phyloP scores from a whole-genome alignment of 192 early-diverging fungal species.

The Pilobolus umbonatus region DNA sequence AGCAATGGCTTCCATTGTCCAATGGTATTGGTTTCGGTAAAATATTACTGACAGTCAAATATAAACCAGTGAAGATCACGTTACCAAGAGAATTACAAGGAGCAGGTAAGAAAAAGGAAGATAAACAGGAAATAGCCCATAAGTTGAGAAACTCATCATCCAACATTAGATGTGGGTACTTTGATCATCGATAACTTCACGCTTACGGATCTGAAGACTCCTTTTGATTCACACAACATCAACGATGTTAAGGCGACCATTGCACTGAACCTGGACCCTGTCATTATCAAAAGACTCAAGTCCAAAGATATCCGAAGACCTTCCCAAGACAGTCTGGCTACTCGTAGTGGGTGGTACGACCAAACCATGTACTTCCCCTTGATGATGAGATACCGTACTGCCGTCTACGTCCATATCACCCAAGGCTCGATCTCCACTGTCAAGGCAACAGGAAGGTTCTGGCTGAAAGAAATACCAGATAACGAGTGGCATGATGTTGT shows the following conservation, averaged over 20 bases:
- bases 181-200: slow-evolving; percentile 17
- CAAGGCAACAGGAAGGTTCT: slow-evolving; percentile 17
- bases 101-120: slow-evolving; percentile 11
- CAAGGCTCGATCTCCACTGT: slow-evolving; percentile 2
- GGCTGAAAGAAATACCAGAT: slow-evolving; percentile 14
- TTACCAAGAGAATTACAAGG: slow-evolving; percentile 16
- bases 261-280: slow-evolving; percentile 20
- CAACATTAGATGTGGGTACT: slow-evolving; percentile 19
- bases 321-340: neutral
- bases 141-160: neutral
- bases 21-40: slow-evolving; percentile 31
- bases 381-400: slow-evolving; percentile 27
- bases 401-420: slow-evolving; percentile 16
- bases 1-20: slow-evolving; percentile 19
- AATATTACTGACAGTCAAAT: slow-evolving; percentile 13
- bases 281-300: slow-evolving; percentile 13
- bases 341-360: slow-evolving; percentile 9
- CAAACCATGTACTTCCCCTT: slow-evolving; percentile 21
- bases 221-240: neutral
- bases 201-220: slow-evolving; percentile 9
- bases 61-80: slow-evolving; percentile 26
- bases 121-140: neutral
- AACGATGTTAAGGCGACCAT: slow-evolving; percentile 9
- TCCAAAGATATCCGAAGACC: slow-evolving; percentile 2
- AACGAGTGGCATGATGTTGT: slow-evolving; percentile 16